phyloP scores from a whole-genome alignment of 345 rosid genomes.

The Hibiscus trionum region DNA sequence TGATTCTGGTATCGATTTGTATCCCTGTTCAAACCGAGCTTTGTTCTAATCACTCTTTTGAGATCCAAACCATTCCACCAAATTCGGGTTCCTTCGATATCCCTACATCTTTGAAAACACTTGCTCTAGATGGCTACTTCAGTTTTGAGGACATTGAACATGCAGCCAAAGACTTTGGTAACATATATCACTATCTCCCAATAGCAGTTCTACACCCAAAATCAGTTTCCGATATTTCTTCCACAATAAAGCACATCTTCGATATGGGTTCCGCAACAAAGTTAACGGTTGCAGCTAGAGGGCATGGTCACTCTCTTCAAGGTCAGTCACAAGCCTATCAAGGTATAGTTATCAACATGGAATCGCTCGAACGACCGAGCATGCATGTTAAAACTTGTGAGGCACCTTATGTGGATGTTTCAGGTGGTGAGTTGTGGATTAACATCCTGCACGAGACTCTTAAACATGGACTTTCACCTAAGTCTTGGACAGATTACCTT shows the following conservation, averaged over 20 bases:
- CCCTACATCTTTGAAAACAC: conserved; percentile 32
- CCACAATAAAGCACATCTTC: conserved; percentile 42
- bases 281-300: conserved; percentile 86
- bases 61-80: conserved; percentile 23
- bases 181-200: conserved; percentile 55
- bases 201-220: conserved; percentile 65
- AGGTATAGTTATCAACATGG: conserved; percentile 83
- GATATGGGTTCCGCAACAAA: conserved; percentile 51
- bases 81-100: conserved; percentile 24
- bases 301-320: conserved; percentile 90
- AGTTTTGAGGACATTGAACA: conserved; percentile 43
- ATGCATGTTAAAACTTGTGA: conserved; percentile 39
- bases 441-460: conserved; percentile 72
- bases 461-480: conserved; percentile 70
- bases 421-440: conserved; percentile 93
- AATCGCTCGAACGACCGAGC: conserved; percentile 41
- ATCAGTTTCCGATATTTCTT: conserved; percentile 75
- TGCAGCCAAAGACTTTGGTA: conserved; percentile 86
- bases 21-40: conserved; percentile 44
- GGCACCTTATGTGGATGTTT: conserved; percentile 67
- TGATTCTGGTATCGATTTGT: conserved; percentile 51
- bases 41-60: conserved; percentile 34
- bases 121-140: conserved; percentile 56
- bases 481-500: conserved; percentile 97
- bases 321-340: conserved; percentile 83